Base-by-base conservation (phyloP, 2,329 filamentous ascomycete genomes). In the Conoideocrella luteorostrata region DNA sequence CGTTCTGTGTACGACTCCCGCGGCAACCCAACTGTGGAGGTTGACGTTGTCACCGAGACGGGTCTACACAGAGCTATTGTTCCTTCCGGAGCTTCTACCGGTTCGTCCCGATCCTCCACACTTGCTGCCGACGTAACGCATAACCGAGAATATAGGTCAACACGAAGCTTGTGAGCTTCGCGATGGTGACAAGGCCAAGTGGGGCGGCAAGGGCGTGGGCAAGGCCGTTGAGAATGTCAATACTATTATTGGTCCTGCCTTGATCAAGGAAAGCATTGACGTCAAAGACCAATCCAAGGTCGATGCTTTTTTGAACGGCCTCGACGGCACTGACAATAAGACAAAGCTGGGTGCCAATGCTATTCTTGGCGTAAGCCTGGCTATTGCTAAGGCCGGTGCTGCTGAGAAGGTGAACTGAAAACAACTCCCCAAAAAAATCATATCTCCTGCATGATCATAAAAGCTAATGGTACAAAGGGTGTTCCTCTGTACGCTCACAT, bases 1-100 rank as follows among this genome's bases (percentile, higher is more conserved):
- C 86, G 93, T 67, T 90, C 85, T 64, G 89, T 98, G 77, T 98
- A 91, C 82, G 93, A 98, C 81, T 97, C 93, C 69, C 91, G 93
- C 67, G 81, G 81, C 68, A 98, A 98, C 84, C 93, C 93, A 63
- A 98, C 93, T 66, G 91, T 96, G 64, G 91, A 97, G 80, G 91
- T 97, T 62, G 91, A 96, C 68, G 82, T 96, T 60, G 86, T 95
- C 73, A 96, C 90, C 59, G 88, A 95, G 76, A 94, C 86, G 60
- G 91, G 91, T 64, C 84, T 97, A 52, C 90, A 96, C 82, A 89
- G 91, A 65, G 90, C 91, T 67, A 96, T 96, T 67, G 91, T 97
- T 52, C 91, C 91, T 61, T 96, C 90, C 55, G 91, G 91, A 69
- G 91, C 91, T 62, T 96, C 91, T 60, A 96, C 90, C 61, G 89